phyloP scores from a whole-genome alignment of 2,329 filamentous ascomycete genomes.

The Coniochaeta sp. region DNA sequence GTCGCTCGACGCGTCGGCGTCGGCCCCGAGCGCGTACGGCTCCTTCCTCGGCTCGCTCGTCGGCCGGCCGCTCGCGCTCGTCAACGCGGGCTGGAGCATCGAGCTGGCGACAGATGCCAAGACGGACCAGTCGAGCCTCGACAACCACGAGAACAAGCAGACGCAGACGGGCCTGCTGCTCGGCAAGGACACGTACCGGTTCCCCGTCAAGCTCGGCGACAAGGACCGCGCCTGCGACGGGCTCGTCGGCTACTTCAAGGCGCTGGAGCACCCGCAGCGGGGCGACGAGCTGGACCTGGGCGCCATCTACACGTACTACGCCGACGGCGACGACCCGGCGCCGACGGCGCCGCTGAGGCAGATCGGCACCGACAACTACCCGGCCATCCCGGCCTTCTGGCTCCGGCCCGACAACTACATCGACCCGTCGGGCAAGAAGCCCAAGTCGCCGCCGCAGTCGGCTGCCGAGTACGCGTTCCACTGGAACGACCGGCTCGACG shows the following conservation, averaged over 20 bases:
- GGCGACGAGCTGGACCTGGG: conserved; percentile 14
- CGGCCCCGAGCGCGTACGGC: conserved; percentile 26
- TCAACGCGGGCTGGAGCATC: conserved; percentile 29
- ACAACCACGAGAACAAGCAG: background rate
- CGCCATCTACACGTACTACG: conserved; percentile 18
- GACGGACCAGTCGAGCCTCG: background rate
- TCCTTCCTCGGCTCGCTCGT: conserved; percentile 26
- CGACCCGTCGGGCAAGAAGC: background rate
- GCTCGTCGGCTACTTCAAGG: conserved; percentile 30
- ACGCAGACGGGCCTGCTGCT: background rate
- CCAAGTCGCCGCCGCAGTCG: background rate
- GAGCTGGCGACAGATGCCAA: conserved; percentile 20
- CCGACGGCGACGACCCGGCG: background rate
- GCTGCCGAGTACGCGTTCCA: background rate
- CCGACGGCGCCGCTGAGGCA: conserved; percentile 1
- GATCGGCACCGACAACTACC: conserved; percentile 8
- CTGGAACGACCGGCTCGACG: background rate
- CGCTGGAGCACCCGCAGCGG: background rate
- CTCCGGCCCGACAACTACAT: conserved; percentile 6
- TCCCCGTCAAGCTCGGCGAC: conserved; percentile 30
- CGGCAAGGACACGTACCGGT: conserved; percentile 17
- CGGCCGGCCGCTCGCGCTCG: conserved; percentile 32
- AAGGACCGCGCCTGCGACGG: conserved; percentile 24
- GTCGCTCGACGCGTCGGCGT: conserved; percentile 15
- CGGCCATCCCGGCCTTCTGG: conserved; percentile 13